phyloP scores from a whole-genome alignment of 2,329 filamentous ascomycete genomes.

The Trichoderma simmonsii region DNA sequence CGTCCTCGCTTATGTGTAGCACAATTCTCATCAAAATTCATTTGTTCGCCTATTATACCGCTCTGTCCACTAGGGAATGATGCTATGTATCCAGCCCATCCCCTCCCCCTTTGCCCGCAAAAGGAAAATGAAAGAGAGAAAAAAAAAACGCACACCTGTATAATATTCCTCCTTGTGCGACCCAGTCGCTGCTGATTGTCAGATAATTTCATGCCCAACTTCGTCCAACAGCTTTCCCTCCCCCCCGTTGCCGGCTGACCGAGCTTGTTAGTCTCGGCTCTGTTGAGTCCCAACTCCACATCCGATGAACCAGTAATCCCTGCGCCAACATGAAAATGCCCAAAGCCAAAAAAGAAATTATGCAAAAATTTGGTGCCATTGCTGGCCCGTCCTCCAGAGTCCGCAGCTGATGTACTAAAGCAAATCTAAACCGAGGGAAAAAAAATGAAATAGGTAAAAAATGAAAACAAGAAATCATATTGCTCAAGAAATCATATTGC shows the following conservation, averaged over 20 bases:
- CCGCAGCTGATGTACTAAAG: neutral
- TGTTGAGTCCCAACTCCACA: constrained; percentile 17
- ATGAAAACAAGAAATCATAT: neutral
- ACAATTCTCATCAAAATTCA: neutral
- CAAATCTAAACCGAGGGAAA: constrained; percentile 4
- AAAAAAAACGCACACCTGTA: neutral
- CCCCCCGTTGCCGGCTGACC: constrained; percentile 11
- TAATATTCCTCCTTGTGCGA: neutral
- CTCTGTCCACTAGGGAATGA: neutral
- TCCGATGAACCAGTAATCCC: neutral
- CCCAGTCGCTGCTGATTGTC: constrained; percentile 1
- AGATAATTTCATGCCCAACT: constrained; percentile 12
- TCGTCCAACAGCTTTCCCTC: neutral
- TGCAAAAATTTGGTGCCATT: constrained; percentile 16
- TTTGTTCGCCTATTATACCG: neutral
- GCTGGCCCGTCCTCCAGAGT: constrained; percentile 12
- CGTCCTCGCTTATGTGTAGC: neutral
- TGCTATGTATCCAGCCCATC: neutral
- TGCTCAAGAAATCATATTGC: neutral
- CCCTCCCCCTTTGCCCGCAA: constrained; percentile 1
- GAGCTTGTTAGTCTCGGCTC: constrained; percentile 10
- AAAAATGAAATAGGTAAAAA: neutral
- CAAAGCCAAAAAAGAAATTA: neutral
- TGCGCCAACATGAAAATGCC: constrained; percentile 1
- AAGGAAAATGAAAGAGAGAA: neutral